Evolutionary conservation across 352 stramenopile genomes (phyloP), one percentile per base, ranked within the genome.

Genomic region (Phytophthora lateralis): DNA sequence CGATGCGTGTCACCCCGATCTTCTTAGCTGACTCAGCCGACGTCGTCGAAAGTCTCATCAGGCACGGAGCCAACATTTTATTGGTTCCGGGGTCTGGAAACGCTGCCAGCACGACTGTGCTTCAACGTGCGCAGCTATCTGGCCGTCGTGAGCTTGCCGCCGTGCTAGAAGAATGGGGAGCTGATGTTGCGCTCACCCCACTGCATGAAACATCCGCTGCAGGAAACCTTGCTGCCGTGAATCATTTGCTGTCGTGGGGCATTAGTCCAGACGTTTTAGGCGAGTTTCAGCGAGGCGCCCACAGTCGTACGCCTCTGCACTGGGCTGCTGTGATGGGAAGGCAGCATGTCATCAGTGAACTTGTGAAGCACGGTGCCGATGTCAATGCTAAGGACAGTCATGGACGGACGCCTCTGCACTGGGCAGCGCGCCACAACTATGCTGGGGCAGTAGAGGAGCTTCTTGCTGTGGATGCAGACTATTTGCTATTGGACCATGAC

Each of bases 251-350:
- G 7, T 75, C 73, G 30, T 77, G 74, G 66, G 78, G 74, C 15
- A 76, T 88, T 18, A 66, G 78, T 14, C 69, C 83, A 2, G 74
- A 94, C 26, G 66, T 82, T n/a, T 57, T 90, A 0, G 85, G 85
- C 35, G 85, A 94, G 55, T 89, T 85, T 70, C 78, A 91, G 38
- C 63, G 71, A 12, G 85, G 85, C 18, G 68, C 87, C 0, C 59
- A 91, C 46, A 57, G 61, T 8, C 81, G 82, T 4, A 92, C 83
- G 15, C 80, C 85, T 2, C 43, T 94, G 27, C 85, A 94, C 49
- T 94, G 85, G 85, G 85, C 83, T 11, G 79, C 77, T 14, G 67
- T 94, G 15, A 90, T 89, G 73, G 85, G 85, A 8, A 71, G 80
- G 17, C 56, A 61, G 6, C 45, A 57, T n/a, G 78, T 89, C 10